Evolutionary conservation across 805 yeast genomes (phyloP), one percentile per base, ranked within the genome.

Genomic region (Sporopachydermia lactativora): DNA sequence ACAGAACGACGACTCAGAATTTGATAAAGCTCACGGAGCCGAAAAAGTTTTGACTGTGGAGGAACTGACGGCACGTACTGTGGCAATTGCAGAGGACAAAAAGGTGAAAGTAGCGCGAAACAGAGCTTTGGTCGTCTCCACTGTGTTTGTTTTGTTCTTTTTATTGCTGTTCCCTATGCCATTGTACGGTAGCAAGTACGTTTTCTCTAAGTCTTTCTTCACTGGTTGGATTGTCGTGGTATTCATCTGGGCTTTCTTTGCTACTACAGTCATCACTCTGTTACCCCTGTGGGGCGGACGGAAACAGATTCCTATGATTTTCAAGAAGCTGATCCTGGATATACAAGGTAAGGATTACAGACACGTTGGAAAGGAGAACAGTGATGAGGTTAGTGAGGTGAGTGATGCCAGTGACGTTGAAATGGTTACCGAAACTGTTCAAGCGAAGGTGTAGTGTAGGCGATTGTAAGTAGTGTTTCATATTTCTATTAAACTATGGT

Each of bases 141-240:
- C 36, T 75, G 70, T 46, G 45, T 44, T 3, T 48, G 75, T 84
- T 4, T 49, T 83, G 5, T 66, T 78, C 38, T 61, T 85, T 39
- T 60, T 85, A 19, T 69, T 86, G 17, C 52, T 85, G 19, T 84
- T 94, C 92, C 96, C 96, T 52, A 81, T 85, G 85, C 95, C 96
- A 48, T 79, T 86, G 92, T 85, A 79, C 57, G 96, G 95, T 19
- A 54, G 79, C 3, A 68, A 71, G 3, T 85, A 85, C 53, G 65
- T 85, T 35, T 86, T 85, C 60, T 73, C 83, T 41, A 77, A 73
- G 57, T 59, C 57, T 42, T 83, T 83, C 61, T 86, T 85, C 59
- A 81, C 92, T 4, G 95, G 95, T 37, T 86, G 95, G 95, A 71
- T 86, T 39, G 74, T 69, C 31, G 94, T 85, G 19, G 75, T 79